Conservation (phyloP, 164 flowering plant species). For the Pachysandra terminalis region DNA sequence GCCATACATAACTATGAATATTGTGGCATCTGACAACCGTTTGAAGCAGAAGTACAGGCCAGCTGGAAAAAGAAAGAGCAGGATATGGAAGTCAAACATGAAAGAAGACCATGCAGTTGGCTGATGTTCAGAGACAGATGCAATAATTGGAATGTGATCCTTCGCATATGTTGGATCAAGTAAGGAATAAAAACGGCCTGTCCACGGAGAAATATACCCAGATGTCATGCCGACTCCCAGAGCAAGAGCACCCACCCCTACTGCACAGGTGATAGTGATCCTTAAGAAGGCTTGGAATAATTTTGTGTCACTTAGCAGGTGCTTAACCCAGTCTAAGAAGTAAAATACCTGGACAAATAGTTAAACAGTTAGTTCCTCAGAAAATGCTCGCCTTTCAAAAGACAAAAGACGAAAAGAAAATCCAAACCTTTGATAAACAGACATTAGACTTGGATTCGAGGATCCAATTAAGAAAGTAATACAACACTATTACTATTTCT, state of each 20-base stretch:
- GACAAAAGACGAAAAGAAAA: not conserved
- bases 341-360: constrained; percentile 69
- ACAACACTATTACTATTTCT: too few species aligned
- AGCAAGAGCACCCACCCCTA: constrained; percentile 71
- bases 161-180: constrained; percentile 98
- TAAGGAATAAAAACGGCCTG: constrained; percentile 94
- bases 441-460: too few species aligned
- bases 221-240: constrained; percentile 92
- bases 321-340: constrained; percentile 89
- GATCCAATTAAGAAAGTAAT: too few species aligned
- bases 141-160: constrained; percentile 98
- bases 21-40: constrained; percentile 92
- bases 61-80: constrained; percentile 94
- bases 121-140: constrained; percentile 99
- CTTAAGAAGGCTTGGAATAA: constrained; percentile 83
- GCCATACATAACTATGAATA: constrained; percentile 96
- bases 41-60: constrained; percentile 98
- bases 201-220: constrained; percentile 98
- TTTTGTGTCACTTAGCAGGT: constrained; percentile 70
- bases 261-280: constrained; percentile 72
- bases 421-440: not conserved
- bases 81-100: constrained; percentile 98
- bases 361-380: not conserved
- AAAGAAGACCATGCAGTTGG: constrained; percentile 99
- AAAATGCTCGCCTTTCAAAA: not conserved